A percentile compares a stretch with the other conserved stretches of the same genome.
Evolutionary conservation across 106 monocot species (phyloP).

Genomic region (Chionographis japonica): DNA sequence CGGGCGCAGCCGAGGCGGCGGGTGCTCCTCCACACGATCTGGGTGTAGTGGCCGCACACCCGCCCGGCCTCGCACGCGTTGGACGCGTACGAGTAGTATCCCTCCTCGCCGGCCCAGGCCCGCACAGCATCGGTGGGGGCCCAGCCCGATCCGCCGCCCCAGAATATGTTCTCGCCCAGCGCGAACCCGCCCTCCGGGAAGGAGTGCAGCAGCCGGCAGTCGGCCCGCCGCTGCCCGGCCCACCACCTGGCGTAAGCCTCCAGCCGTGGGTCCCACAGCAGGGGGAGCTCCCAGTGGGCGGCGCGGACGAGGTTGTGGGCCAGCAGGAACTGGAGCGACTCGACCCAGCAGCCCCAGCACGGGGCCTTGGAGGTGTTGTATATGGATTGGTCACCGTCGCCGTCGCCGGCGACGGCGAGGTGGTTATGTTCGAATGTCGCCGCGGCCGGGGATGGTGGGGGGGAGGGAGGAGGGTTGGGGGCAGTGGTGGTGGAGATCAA

Average conservation of each 20-base stretch:
- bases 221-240: constrained; percentile 27
- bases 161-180: constrained; percentile 61
- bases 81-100: constrained; percentile 20
- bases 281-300: constrained; percentile 36
- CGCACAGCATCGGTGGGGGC: constrained; percentile 19
- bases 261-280: constrained; percentile 44
- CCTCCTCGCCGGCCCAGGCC: constrained; percentile 30
- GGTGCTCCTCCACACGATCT: constrained; percentile 40
- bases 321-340: constrained; percentile 45
- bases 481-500: neutral
- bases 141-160: constrained; percentile 32
- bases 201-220: constrained; percentile 40
- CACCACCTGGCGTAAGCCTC: constrained; percentile 35
- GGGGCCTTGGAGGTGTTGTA: constrained; percentile 23
- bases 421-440: neutral
- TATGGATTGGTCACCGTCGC: constrained; percentile 9
- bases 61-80: constrained; percentile 27
- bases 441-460: too few relatives aligned
- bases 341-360: constrained; percentile 36
- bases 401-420: constrained; percentile 2
- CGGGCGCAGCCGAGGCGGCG: constrained; percentile 30
- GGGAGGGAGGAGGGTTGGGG: neutral
- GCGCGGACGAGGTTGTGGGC: constrained; percentile 48
- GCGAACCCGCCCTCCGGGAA: constrained; percentile 48
- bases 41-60: constrained; percentile 48